These are phyloP conservation scores for Gymnopilus junonius DNA, from an alignment of 768 basidiomycete species.

Conservation along the genomic window DNA sequence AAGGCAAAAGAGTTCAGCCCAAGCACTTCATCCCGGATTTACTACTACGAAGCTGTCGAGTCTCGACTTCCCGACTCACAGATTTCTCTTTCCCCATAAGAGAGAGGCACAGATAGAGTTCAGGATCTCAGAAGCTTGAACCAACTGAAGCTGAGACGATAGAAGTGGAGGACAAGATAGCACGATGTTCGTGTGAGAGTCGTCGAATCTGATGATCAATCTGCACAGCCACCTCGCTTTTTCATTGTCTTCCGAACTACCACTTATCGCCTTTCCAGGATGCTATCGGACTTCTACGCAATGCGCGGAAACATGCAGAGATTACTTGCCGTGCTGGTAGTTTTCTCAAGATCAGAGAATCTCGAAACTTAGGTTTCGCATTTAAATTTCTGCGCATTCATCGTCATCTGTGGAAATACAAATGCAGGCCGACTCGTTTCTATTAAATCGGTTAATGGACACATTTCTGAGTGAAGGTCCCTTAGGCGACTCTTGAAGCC, in stretches of 20 bases:
- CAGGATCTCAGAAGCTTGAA: not conserved
- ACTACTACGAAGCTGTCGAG: not conserved
- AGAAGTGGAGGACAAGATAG: not conserved
- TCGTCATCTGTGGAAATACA: too few relatives aligned
- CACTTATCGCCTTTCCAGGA: not conserved
- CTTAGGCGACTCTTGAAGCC: too few relatives aligned
- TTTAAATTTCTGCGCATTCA: too few relatives aligned
- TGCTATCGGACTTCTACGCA: not conserved
- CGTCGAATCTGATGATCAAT: not conserved
- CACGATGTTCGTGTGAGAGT: not conserved
- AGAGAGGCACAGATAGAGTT: not conserved
- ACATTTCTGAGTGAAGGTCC: too few relatives aligned
- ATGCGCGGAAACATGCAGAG: not conserved
- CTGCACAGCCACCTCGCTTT: not conserved
- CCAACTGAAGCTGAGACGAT: too few relatives aligned
- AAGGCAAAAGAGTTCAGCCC: not conserved
- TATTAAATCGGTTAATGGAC: too few relatives aligned
- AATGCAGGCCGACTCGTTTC: too few relatives aligned
- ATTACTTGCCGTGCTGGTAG: not conserved
- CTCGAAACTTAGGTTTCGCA: too few relatives aligned
- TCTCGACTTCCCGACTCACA: not conserved
- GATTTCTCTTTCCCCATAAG: not conserved
- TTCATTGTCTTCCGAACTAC: not conserved
- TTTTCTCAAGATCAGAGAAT: too few relatives aligned
- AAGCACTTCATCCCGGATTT: not conserved